phyloP scores from a whole-genome alignment of 768 basidiomycete genomes.

The Paxillus ammoniavirescens region DNA sequence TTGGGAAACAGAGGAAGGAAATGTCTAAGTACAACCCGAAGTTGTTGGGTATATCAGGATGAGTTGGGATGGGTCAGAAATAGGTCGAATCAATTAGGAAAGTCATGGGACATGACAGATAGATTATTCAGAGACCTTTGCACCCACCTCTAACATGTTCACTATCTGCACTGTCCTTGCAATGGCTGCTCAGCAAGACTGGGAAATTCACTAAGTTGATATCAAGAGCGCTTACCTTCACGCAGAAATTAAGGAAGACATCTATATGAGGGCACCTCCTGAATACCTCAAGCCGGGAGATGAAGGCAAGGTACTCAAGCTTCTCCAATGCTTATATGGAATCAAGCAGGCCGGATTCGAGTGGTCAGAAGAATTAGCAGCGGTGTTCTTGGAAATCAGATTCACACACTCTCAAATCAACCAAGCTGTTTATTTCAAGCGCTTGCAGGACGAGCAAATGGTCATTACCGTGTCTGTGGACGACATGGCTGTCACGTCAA shows the following conservation, averaged over 20 bases:
- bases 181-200: constrained; percentile 2
- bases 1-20: no score
- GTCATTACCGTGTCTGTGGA: no score
- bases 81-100: no score
- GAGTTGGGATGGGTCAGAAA: no score
- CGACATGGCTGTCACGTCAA: no score
- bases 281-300: constrained; percentile 17
- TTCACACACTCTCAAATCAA: not conserved
- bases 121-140: constrained; percentile 25
- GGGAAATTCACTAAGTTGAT: constrained; percentile 12
- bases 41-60: no score
- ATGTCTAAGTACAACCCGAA: no score
- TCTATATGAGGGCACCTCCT: constrained; percentile 37
- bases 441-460: no score
- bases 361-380: constrained; percentile 29
- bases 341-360: constrained; percentile 33
- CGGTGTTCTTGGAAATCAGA: not conserved
- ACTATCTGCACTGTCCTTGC: constrained; percentile 7
- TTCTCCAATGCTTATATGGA: constrained; percentile 36
- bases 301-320: constrained; percentile 24
- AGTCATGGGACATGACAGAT: no score
- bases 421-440: no score
- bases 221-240: constrained; percentile 16
- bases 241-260: constrained; percentile 25
- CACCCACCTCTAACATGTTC: not conserved